A percentile compares a stretch with the other conserved stretches of the same genome.
Conservation (phyloP, 2,329 filamentous ascomycete species). For the Clathrospora elynae region DNA sequence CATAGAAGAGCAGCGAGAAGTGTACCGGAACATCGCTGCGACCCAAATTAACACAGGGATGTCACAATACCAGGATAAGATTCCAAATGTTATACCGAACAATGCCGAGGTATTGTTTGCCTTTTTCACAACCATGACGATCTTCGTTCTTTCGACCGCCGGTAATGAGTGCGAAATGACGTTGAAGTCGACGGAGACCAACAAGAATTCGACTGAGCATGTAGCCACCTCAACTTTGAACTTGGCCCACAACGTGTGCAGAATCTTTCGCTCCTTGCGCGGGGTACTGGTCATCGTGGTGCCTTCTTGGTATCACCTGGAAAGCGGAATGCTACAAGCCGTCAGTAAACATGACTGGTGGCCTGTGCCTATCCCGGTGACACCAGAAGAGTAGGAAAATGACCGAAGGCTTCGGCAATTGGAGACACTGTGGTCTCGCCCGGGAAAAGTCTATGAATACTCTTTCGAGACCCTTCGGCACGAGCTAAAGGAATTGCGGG, state of each 20-base stretch:
- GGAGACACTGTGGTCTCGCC: slow-evolving; percentile 31
- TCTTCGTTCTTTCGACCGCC: slow-evolving; percentile 22
- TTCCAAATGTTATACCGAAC: slow-evolving; percentile 42
- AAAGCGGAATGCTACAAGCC: slow-evolving; percentile 18
- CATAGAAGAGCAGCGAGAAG: slow-evolving; percentile 14
- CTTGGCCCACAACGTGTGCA: slow-evolving; percentile 10
- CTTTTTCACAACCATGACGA: slow-evolving; percentile 24
- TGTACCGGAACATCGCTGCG: slow-evolving; percentile 26
- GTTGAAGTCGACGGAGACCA: slow-evolving; percentile 8
- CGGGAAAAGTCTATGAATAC: slow-evolving; percentile 30
- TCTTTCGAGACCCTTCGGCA: slow-evolving; percentile 27
- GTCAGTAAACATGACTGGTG: slow-evolving; percentile 35
- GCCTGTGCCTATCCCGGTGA: slow-evolving; percentile 21
- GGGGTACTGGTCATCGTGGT: slow-evolving; percentile 34
- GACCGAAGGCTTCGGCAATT: slow-evolving; percentile 24
- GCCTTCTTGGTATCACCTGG: slow-evolving; percentile 30
- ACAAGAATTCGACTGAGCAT: not conserved
- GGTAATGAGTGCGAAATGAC: slow-evolving; percentile 21
- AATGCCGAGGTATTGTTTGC: slow-evolving; percentile 50
- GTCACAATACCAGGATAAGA: slow-evolving; percentile 24
- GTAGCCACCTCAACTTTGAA: not conserved
- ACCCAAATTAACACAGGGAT: slow-evolving; percentile 34
- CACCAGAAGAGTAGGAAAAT: slow-evolving; percentile 18
- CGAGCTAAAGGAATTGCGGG: slow-evolving; percentile 23
- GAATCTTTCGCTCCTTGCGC: slow-evolving; percentile 24